Evolutionary conservation across 2,329 filamentous ascomycete genomes (phyloP).

Genomic region (Colletotrichum agaves): DNA sequence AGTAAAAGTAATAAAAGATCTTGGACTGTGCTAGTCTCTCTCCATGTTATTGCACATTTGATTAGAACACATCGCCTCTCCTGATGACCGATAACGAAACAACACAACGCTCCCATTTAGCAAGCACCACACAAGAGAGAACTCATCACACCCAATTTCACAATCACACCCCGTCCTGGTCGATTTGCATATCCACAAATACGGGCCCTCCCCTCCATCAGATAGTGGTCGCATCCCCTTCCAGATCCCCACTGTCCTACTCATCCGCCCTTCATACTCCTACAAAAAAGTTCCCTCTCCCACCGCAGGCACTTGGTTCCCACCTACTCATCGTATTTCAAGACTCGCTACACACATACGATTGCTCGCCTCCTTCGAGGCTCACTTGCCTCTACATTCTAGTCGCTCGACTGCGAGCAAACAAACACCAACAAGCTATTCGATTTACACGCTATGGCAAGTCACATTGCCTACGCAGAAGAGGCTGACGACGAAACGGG

Average conservation of each 20-base stretch:
- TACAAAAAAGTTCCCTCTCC: constrained; percentile 40
- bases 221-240: constrained; percentile 37
- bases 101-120: not conserved
- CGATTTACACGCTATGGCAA: constrained; percentile 52
- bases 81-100: constrained; percentile 9
- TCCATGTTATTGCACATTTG: constrained; percentile 5
- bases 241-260: constrained; percentile 30
- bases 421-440: not conserved
- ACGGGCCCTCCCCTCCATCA: constrained; percentile 37
- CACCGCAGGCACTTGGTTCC: constrained; percentile 21
- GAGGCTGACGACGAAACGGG: constrained; percentile 64
- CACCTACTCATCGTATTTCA: constrained; percentile 19
- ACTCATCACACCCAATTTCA: constrained; percentile 30
- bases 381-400: constrained; percentile 32
- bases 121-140: not conserved
- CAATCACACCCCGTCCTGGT: constrained; percentile 30
- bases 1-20: constrained; percentile 26
- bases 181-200: constrained; percentile 35
- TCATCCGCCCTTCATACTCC: constrained; percentile 31
- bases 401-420: constrained; percentile 34
- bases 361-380: constrained; percentile 36
- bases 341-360: constrained; percentile 33
- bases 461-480: constrained; percentile 57
- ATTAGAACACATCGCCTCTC: constrained; percentile 4
- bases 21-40: constrained; percentile 18